Evolutionary conservation across 805 yeast genomes (phyloP), one percentile per base, ranked within the genome.

Genomic region (Yarrowia yakushimensis): DNA sequence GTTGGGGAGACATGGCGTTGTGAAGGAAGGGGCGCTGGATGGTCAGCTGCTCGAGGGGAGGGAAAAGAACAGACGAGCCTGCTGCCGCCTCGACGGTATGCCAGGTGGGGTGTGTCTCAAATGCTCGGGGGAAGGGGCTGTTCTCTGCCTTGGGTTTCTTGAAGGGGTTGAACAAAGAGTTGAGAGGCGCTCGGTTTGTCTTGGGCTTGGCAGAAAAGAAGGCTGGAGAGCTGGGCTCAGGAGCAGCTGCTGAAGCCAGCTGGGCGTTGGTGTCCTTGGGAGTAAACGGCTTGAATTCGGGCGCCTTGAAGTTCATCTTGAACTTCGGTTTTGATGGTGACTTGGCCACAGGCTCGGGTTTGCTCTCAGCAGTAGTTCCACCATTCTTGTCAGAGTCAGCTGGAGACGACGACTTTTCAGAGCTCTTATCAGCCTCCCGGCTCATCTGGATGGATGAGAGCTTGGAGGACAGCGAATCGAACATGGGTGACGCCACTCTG

Each of bases 291-390:
- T 84, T 86, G 74, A 86, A 86, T 20, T 84, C 82, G 3, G 83
- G 79, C n/a, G 82, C 84, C 22, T 78, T 69, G 65, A 84, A 81
- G 69, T 84, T 85, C 77, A 81, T 74, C 69, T 80, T 83, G 71
- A 79, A 81, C 71, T 80, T 78, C 22, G 70, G 67, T 17, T 67
- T 66, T 11, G 66, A 64, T 12, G 69, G 37, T n/a, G 65, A 60
- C 34, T 66, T 54, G 15, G 71, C 25, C 23, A 64, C 48, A 15
- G 67, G 62, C 50, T 60, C 25, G 23, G 67, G 63, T 20, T 37
- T 28, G 45, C n/a, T 39, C 23, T 33, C 55, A 33, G 37, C 20
- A n/a, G 37, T 20, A 7, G 31, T 10, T 13, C 17, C 33, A 17
- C 31, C 33, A 41, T 43, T 31, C 48, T 30, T 63, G 33, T 36